Evolutionary conservation across 2,329 filamentous ascomycete genomes (phyloP).

Genomic region (Phialocephala subalpina): DNA sequence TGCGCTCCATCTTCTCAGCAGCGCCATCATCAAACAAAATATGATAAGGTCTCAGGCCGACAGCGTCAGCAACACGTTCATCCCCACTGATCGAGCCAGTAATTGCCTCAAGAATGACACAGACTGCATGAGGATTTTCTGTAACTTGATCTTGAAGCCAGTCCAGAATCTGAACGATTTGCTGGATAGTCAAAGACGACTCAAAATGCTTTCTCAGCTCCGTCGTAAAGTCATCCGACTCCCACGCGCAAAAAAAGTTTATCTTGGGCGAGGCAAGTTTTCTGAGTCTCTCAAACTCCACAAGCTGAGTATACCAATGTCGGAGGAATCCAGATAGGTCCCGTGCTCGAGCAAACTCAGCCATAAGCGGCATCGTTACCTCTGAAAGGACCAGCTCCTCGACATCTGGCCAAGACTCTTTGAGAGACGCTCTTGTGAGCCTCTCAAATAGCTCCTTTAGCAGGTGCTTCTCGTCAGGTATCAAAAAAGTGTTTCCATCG

Average conservation of each 20-base stretch:
- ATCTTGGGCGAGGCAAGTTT: constrained; percentile 19
- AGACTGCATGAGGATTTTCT: constrained; percentile 35
- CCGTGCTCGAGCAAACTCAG: constrained; percentile 50
- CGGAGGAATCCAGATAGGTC: constrained; percentile 50
- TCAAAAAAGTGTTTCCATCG: constrained; percentile 55
- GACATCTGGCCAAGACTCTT: constrained; percentile 31
- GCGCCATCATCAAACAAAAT: constrained; percentile 41
- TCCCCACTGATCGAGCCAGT: constrained; percentile 47
- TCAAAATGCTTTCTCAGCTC: constrained; percentile 45
- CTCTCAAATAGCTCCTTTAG: constrained; percentile 43
- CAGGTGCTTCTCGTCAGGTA: constrained; percentile 43
- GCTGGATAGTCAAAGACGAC: constrained; percentile 46
- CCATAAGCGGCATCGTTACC: constrained; percentile 50
- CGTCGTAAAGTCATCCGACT: constrained; percentile 39
- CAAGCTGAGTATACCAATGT: constrained; percentile 47
- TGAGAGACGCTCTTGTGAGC: constrained; percentile 40
- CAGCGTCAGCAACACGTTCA: constrained; percentile 44
- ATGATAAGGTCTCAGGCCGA: constrained; percentile 45
- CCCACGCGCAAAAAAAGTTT: constrained; percentile 41
- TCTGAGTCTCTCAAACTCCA: constrained; percentile 39
- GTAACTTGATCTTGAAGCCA: constrained; percentile 41
- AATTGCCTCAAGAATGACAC: constrained; percentile 49
- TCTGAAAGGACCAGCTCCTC: constrained; percentile 43
- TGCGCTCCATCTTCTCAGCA: constrained; percentile 34
- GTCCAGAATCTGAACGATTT: constrained; percentile 48